Percentiles rank a stretch among this genome's conserved stretches.
phyloP scores from a whole-genome alignment of 2,329 filamentous ascomycete genomes.

The Cladosporium phlei region DNA sequence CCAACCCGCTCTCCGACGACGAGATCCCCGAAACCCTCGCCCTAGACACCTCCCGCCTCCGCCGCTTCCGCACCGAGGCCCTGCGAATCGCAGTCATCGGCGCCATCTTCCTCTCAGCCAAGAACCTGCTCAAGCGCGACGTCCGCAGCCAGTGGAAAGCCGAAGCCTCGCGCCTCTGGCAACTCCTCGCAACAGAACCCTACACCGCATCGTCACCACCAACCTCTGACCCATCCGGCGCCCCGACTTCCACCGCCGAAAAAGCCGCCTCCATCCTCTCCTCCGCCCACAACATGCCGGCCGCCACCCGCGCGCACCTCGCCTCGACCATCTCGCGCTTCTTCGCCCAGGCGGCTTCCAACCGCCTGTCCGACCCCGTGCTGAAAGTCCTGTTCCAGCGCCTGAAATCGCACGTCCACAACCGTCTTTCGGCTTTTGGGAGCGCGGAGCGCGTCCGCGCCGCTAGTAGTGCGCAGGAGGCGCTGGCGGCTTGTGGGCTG shows the following conservation, averaged over 20 bases:
- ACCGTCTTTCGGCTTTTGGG: conserved; percentile 60
- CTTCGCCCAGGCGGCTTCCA: conserved; percentile 49
- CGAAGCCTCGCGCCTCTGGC: conserved; percentile 66
- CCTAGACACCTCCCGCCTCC: conserved; percentile 62
- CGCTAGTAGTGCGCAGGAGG: conserved; percentile 64
- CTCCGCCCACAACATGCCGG: conserved; percentile 47
- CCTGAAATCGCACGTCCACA: conserved; percentile 61
- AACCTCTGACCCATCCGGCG: conserved; percentile 11
- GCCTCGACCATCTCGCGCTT: conserved; percentile 43
- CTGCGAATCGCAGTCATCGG: conserved; percentile 67
- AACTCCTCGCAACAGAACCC: conserved; percentile 58
- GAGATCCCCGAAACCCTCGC: conserved; percentile 68
- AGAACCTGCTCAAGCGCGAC: conserved; percentile 77
- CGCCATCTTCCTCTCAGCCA: conserved; percentile 71
- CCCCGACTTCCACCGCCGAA: conserved; percentile 24
- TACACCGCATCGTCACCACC: conserved; percentile 44
- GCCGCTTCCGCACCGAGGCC: conserved; percentile 52
- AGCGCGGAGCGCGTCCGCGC: conserved; percentile 67
- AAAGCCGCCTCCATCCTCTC: conserved; percentile 47
- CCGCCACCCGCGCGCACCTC: conserved; percentile 42
- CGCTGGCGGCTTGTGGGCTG: conserved; percentile 63
- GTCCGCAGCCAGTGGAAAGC: conserved; percentile 72
- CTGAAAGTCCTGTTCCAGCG: conserved; percentile 65
- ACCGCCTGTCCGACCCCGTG: conserved; percentile 54
- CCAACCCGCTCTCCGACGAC: conserved; percentile 48